Percentiles rank a stretch among this genome's conserved stretches.
Evolutionary conservation across 2,329 filamentous ascomycete species (phyloP).

Genomic region (Clonostachys rosea): DNA sequence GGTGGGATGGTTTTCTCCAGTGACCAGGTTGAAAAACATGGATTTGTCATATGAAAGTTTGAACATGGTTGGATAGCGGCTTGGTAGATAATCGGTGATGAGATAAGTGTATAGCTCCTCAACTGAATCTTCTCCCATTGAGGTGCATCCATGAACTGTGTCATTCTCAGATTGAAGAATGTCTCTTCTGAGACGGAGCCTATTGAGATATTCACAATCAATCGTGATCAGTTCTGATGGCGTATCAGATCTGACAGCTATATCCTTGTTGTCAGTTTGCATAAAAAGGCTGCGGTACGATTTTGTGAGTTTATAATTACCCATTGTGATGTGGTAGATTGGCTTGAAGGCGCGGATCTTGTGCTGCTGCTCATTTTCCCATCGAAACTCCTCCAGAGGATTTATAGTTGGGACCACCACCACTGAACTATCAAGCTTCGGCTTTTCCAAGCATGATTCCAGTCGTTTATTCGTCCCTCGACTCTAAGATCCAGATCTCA

Average conservation of each 20-base stretch:
- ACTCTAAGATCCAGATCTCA: too few relatives aligned
- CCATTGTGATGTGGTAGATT: not conserved
- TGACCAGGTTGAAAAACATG: not conserved
- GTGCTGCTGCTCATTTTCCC: too few relatives aligned
- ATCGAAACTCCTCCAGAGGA: too few relatives aligned
- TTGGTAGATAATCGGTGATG: not conserved
- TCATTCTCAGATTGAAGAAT: not conserved
- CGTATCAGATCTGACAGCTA: not conserved
- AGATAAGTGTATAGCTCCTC: not conserved
- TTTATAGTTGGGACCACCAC: too few relatives aligned
- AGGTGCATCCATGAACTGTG: not conserved
- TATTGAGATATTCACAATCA: not conserved
- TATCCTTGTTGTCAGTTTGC: not conserved
- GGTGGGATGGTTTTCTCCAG: not conserved
- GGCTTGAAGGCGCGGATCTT: too few relatives aligned
- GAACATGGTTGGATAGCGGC: not conserved
- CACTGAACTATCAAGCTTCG: too few relatives aligned
- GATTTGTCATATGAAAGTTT: not conserved
- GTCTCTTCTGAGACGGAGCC: not conserved
- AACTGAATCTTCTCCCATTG: not conserved
- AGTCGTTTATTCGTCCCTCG: too few relatives aligned
- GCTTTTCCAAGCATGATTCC: too few relatives aligned
- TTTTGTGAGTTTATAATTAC: not conserved
- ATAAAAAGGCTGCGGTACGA: not conserved
- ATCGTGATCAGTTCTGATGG: not conserved